phyloP scores from a whole-genome alignment of 345 rosid genomes.

The Citrus mangshanensis region DNA sequence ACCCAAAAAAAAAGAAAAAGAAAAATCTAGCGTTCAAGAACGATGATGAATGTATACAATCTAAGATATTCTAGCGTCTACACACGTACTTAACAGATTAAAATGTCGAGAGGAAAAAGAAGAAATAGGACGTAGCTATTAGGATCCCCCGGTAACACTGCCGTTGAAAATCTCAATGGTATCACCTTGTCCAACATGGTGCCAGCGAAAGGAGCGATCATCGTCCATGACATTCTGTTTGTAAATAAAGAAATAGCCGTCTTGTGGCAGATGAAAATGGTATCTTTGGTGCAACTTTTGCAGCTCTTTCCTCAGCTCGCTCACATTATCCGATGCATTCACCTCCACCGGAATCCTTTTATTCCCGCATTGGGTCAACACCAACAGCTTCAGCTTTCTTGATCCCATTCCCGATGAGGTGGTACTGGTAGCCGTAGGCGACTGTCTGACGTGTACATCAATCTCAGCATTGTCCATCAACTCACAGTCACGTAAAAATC shows the following conservation, averaged over 20 bases:
- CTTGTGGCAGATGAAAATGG: conserved; percentile 57
- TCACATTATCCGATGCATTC: conserved; percentile 56
- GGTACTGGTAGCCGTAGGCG: conserved; percentile 22
- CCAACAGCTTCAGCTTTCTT: conserved; percentile 63
- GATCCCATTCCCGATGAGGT: background rate
- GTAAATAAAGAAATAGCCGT: conserved; percentile 73
- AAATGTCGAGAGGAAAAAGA: too few species aligned
- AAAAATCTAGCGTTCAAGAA: too few species aligned
- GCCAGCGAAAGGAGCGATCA: conserved; percentile 75
- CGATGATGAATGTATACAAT: too few species aligned
- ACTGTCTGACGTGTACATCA: conserved; percentile 30
- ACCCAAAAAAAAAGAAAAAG: too few species aligned
- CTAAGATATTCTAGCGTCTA: too few species aligned
- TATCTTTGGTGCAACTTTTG: conserved; percentile 53
- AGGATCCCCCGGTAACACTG: conserved; percentile 6
- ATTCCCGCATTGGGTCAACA: conserved; percentile 53
- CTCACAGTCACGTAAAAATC: conserved; percentile 25
- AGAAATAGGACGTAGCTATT: too few species aligned
- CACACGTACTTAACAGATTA: too few species aligned
- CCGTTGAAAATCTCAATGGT: conserved; percentile 66
- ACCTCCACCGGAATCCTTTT: conserved; percentile 66
- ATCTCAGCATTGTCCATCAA: conserved; percentile 31
- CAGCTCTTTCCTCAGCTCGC: conserved; percentile 65
- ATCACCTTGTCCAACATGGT: conserved; percentile 59
- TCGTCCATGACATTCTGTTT: conserved; percentile 82